Conservation (phyloP, 257 asterid species). For the Galeopsis tetrahit region DNA sequence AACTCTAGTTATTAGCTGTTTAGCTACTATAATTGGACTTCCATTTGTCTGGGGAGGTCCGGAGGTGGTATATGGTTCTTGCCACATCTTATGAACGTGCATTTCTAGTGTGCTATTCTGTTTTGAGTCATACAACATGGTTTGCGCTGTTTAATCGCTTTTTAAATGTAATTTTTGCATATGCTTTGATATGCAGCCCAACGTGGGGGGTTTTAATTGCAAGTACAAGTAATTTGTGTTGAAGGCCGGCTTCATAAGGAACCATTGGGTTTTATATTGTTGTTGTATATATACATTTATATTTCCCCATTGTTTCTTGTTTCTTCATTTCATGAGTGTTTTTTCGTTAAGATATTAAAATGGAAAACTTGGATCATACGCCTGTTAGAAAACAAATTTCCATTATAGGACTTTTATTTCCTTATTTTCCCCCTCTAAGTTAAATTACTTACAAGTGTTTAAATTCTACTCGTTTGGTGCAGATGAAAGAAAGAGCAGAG, state of each 20-base stretch:
- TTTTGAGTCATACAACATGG: not conserved
- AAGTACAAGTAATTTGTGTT: not conserved
- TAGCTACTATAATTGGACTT: not conserved
- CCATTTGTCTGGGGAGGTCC: conserved; percentile 1
- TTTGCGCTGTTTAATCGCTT: not conserved
- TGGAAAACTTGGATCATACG: not conserved
- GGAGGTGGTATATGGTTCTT: not conserved
- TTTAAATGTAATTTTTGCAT: not conserved
- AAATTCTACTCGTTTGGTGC: conserved; percentile 28
- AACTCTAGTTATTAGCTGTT: not conserved
- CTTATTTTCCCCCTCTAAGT: not conserved
- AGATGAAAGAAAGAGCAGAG: conserved; percentile 78
- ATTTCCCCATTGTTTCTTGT: not conserved
- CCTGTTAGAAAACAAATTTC: conserved; percentile 30
- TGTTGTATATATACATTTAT: not conserved
- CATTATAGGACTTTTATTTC: not conserved
- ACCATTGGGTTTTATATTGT: not conserved
- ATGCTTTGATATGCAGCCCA: not conserved
- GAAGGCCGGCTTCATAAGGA: not conserved
- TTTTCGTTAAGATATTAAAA: not conserved
- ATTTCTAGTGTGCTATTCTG: not conserved
- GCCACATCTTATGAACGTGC: not conserved
- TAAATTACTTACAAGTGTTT: conserved; percentile 27
- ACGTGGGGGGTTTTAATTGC: not conserved
- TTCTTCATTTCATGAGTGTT: not conserved